These are phyloP conservation scores for Candida ipomoeae DNA, from an alignment of 805 yeast genomes.

Conservation along the genomic window DNA sequence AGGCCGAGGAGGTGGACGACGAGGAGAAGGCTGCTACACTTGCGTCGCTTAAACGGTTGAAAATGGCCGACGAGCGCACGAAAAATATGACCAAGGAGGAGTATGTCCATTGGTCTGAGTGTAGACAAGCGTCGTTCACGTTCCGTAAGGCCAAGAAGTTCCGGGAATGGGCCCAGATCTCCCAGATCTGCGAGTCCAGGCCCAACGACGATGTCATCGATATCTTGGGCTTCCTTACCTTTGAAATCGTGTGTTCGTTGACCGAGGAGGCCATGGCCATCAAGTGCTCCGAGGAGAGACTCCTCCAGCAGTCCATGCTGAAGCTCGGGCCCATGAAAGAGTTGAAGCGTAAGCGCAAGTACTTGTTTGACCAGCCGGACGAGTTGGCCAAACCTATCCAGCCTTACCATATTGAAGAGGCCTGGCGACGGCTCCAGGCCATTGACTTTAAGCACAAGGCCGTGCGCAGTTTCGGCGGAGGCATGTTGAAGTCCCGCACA, in stretches of 20 bases:
- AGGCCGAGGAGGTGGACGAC: slow-evolving; percentile 64
- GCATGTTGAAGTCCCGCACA: slow-evolving; percentile 50
- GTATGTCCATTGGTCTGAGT: slow-evolving; percentile 98
- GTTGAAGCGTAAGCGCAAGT: slow-evolving; percentile 41
- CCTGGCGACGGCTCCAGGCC: slow-evolving; percentile 76
- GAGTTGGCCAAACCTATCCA: slow-evolving; percentile 72
- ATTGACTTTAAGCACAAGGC: slow-evolving; percentile 56
- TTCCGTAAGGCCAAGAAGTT: slow-evolving; percentile 92
- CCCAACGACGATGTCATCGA: slow-evolving; percentile 97
- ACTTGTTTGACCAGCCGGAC: slow-evolving; percentile 84
- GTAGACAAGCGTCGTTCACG: slow-evolving; percentile 95
- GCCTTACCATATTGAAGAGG: slow-evolving; percentile 81
- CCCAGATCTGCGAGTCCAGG: slow-evolving; percentile 77
- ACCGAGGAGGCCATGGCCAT: slow-evolving; percentile 89
- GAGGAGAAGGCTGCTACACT: slow-evolving; percentile 86
- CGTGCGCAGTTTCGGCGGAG: slow-evolving; percentile 68
- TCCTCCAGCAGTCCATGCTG: slow-evolving; percentile 22
- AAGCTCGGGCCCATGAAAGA: slow-evolving; percentile 23
- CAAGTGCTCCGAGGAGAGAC: slow-evolving; percentile 60
- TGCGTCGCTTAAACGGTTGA: slow-evolving; percentile 83
- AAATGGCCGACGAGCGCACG: slow-evolving; percentile 92
- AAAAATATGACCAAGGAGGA: slow-evolving; percentile 93
- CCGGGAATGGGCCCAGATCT: slow-evolving; percentile 92
- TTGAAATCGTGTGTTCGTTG: slow-evolving; percentile 91
- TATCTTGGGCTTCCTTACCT: slow-evolving; percentile 89